Evolutionary conservation across 2,329 filamentous ascomycete genomes (phyloP).

Genomic region (Fusarium sambucinum): DNA sequence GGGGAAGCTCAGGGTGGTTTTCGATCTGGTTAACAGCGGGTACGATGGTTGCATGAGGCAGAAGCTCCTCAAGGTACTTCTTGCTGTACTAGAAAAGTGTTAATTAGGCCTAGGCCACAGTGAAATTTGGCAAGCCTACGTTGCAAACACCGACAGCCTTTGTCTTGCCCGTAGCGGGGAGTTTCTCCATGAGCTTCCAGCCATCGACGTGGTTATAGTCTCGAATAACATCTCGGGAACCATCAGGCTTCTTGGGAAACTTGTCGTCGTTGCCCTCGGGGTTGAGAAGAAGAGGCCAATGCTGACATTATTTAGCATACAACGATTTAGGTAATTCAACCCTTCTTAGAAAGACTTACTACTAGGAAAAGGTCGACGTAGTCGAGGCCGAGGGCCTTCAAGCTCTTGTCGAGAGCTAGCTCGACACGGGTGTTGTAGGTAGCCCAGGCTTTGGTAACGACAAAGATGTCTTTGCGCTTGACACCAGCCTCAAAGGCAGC

Average conservation of each 20-base stretch:
- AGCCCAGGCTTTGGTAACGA: conserved; percentile 88
- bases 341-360: conserved; percentile 49
- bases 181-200: conserved; percentile 80
- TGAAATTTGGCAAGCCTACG: conserved; percentile 45
- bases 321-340: neutral
- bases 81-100: conserved; percentile 62
- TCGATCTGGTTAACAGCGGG: conserved; percentile 80
- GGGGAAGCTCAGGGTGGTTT: conserved; percentile 77
- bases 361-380: conserved; percentile 86
- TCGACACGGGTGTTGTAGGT: conserved; percentile 80
- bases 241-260: conserved; percentile 81
- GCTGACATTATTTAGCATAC: conserved; percentile 54
- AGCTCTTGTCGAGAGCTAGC: conserved; percentile 76
- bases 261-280: conserved; percentile 79
- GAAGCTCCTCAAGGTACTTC: conserved; percentile 67
- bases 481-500: conserved; percentile 77
- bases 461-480: conserved; percentile 83
- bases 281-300: conserved; percentile 88
- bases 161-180: conserved; percentile 70
- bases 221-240: conserved; percentile 77
- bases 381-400: conserved; percentile 79
- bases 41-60: conserved; percentile 63
- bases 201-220: conserved; percentile 79
- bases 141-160: conserved; percentile 68
- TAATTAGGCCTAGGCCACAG: neutral